phyloP scores from a whole-genome alignment of 2,329 filamentous ascomycete species.

The Colletotrichum sp. region DNA sequence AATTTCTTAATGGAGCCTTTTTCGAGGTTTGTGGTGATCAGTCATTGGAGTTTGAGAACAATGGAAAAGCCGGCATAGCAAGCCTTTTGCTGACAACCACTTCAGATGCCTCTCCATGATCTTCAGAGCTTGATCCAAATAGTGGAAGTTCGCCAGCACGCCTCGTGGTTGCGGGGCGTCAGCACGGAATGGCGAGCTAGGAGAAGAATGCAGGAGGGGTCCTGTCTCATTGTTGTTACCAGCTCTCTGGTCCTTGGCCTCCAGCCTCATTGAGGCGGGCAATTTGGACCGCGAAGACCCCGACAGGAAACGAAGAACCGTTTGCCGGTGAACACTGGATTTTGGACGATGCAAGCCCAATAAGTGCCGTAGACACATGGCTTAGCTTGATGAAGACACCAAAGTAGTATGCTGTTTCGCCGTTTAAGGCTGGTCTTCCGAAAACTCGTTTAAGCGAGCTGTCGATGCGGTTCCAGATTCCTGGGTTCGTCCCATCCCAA shows the following conservation, averaged over 20 bases:
- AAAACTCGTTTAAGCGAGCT: background rate
- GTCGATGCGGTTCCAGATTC: background rate
- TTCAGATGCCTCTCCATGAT: background rate
- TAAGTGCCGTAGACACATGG: background rate
- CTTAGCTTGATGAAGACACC: background rate
- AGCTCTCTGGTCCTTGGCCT: background rate
- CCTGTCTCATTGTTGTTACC: background rate
- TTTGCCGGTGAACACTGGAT: background rate
- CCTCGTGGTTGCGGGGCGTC: background rate
- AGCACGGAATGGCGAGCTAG: background rate
- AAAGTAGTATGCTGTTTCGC: background rate
- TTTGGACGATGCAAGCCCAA: background rate
- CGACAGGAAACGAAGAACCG: background rate
- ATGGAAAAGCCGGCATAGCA: background rate
- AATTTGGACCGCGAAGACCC: background rate
- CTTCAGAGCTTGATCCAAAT: background rate
- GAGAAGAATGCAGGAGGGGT: background rate
- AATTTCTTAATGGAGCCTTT: background rate
- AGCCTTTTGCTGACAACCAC: background rate
- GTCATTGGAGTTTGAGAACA: background rate
- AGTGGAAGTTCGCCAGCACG: background rate
- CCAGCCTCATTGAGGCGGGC: background rate
- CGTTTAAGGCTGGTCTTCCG: background rate
- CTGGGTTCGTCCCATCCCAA: background rate
- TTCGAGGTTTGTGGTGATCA: rapidly evolving